A percentile compares a stretch with the other conserved stretches of the same genome.
These are phyloP conservation scores for Fistulinella cinereoalba DNA, from an alignment of 1,284 basidiomycete species.

Conservation along the genomic window DNA sequence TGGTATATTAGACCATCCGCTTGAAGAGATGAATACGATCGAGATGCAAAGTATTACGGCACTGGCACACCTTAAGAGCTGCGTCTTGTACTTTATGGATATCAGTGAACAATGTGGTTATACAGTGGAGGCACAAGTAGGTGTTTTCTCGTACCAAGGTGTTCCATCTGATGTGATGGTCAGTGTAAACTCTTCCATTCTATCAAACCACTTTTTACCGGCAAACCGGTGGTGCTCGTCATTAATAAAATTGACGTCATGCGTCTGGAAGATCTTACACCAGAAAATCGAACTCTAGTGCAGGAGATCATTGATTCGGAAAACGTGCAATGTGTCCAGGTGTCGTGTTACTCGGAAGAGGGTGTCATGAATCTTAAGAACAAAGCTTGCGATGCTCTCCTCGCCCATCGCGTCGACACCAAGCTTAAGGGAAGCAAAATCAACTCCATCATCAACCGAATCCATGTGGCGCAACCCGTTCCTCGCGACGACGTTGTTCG, in stretches of 20 bases:
- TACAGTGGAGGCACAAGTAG: conserved; percentile 86
- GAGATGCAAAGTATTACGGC: conserved; percentile 99
- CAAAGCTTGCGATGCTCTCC: conserved; percentile 86
- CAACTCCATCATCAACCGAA: conserved; percentile 87
- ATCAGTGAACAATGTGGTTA: conserved; percentile 95
- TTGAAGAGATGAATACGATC: conserved; percentile 99
- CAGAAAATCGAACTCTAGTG: conserved; percentile 74
- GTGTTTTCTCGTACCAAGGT: conserved; percentile 17
- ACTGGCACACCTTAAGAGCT: conserved; percentile 88
- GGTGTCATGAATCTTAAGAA: conserved; percentile 95
- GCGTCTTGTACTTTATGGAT: conserved; percentile 96
- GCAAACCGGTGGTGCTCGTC: conserved; percentile 89
- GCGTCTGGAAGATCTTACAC: conserved; percentile 76
- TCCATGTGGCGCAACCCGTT: conserved; percentile 90
- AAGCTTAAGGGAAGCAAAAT: conserved; percentile 95
- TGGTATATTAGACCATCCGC: conserved; percentile 88
- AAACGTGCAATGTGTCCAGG: conserved; percentile 72
- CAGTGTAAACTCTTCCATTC: conserved; percentile 97
- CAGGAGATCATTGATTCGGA: conserved; percentile 81
- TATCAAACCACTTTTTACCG: conserved; percentile 91
- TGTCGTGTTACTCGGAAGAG: conserved; percentile 92
- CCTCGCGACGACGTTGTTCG: conserved; percentile 84
- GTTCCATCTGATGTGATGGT: conserved; percentile 1
- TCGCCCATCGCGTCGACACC: conserved; percentile 88
- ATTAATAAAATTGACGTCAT: conserved; percentile 96